Percentiles rank a stretch among this genome's conserved stretches.
Evolutionary conservation across 306 rosid genomes (phyloP).

Genomic region (Medicago lupulina): DNA sequence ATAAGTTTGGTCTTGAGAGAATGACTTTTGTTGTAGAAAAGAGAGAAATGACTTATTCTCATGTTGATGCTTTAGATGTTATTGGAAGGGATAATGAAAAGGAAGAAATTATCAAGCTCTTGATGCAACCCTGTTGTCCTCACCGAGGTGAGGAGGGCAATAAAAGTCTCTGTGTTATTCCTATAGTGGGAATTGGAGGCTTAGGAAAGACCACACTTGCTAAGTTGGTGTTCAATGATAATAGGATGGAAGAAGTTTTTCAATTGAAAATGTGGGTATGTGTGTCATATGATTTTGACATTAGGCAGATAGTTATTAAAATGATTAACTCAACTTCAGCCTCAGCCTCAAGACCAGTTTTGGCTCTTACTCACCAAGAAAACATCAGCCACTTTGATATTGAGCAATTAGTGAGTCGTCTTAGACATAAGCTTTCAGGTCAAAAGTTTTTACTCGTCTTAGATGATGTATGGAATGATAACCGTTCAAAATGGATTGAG

Average conservation of each 20-base stretch:
- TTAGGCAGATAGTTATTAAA: neutral
- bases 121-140: neutral
- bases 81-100: constrained; percentile 6
- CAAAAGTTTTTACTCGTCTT: neutral
- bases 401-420: neutral
- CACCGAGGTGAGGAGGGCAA: neutral
- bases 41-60: constrained; percentile 4
- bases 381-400: neutral
- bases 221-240: too few species aligned
- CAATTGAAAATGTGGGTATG: constrained; percentile 19
- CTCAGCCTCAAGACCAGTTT: neutral
- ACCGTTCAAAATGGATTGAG: constrained; percentile 9
- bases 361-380: neutral
- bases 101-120: neutral
- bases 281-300: constrained; percentile 30
- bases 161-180: neutral
- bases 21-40: neutral
- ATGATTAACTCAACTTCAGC: constrained; percentile 15
- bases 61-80: constrained; percentile 5
- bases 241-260: too few species aligned
- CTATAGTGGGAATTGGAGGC: constrained; percentile 34
- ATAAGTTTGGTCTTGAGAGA: constrained; percentile 1
- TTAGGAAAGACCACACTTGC: too few species aligned
- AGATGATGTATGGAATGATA: constrained; percentile 21
- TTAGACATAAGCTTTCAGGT: neutral